Conservation (phyloP, 176 grass and related monocot genomes). For the Tillandsia leiboldiana region DNA sequence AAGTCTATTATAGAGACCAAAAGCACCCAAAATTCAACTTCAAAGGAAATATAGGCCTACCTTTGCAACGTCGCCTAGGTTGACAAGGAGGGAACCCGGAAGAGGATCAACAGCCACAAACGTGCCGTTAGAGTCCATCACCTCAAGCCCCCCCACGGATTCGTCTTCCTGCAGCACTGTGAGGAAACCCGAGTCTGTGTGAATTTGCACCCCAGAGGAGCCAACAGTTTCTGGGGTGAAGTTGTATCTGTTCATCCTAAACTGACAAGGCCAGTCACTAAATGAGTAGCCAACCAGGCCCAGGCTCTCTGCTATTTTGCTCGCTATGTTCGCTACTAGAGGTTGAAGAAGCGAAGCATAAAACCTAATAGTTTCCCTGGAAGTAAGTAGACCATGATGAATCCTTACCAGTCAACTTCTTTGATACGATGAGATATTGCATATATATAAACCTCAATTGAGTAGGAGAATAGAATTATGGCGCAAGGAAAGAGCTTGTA, state of each 20-base stretch:
- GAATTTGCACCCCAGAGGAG: conserved; percentile 52
- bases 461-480: no score
- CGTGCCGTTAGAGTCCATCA: conserved; percentile 36
- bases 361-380: conserved; percentile 34
- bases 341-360: conserved; percentile 49
- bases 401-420: neutral
- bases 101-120: conserved; percentile 39
- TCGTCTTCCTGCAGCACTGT: conserved; percentile 83
- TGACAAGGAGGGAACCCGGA: conserved; percentile 53
- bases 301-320: conserved; percentile 45
- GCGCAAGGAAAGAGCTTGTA: no score
- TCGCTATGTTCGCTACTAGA: conserved; percentile 37
- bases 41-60: conserved; percentile 8
- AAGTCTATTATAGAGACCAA: no score
- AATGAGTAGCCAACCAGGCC: conserved; percentile 36
- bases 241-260: conserved; percentile 77
- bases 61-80: conserved; percentile 70
- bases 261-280: conserved; percentile 62
- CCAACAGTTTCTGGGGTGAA: conserved; percentile 53
- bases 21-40: no score
- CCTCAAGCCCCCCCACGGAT: conserved; percentile 66
- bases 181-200: conserved; percentile 73
- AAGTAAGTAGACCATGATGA: neutral
- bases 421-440: no score
- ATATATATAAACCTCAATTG: no score